Base-by-base conservation (phyloP, 805 yeast genomes). In the Cyberlindnera galapagoensis region DNA sequence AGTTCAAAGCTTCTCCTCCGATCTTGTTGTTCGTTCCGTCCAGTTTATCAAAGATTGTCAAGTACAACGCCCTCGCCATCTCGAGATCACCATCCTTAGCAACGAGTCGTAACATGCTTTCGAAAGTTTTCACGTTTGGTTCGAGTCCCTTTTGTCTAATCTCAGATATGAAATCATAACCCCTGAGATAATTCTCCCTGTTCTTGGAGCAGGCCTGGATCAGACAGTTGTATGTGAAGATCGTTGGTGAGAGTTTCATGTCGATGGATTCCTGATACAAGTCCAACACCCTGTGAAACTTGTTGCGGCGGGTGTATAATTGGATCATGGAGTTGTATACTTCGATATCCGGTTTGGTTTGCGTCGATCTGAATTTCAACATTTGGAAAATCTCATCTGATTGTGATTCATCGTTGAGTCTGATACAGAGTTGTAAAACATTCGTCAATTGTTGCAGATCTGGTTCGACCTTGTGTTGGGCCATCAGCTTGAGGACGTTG, bases 81-180 rank as follows among this genome's bases (percentile, higher is more conserved):
- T 74, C 62, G 13, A 82, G 56, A 52, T 88, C 96, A 0, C 94
- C 92, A 47, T 87, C 87, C 37, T 66, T 65, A 0, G 86, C 80
- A n/a, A 92, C 74, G 28, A 90, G 57, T 40, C 78, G 70, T 60
- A 90, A 65, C 76, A 90, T 76, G 11, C 75, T 67, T 40, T 78
- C 81, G 43, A 77, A 65, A 0, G 81, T 67, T 16, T 61, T 61
- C 7, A 68, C 35, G 27, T 58, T 57, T 14, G 40, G 75, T 62
- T 39, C 58, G 46, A 73, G 62, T 49, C 14, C 51, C 17, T 43
- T 37, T 11, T 69, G 64, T 44, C 76, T 65, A 36, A 83, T 74
- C 42, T 82, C 76, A 39, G 78, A 66, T 34, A 88, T 72, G 44
- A 74, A 80, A 33, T 72, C 70, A 97, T 97, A 90, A 0, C 95